A percentile compares a stretch with the other conserved stretches of the same genome.
Conservation (phyloP, 441 rosid genomes). For the Daphne laureola region DNA sequence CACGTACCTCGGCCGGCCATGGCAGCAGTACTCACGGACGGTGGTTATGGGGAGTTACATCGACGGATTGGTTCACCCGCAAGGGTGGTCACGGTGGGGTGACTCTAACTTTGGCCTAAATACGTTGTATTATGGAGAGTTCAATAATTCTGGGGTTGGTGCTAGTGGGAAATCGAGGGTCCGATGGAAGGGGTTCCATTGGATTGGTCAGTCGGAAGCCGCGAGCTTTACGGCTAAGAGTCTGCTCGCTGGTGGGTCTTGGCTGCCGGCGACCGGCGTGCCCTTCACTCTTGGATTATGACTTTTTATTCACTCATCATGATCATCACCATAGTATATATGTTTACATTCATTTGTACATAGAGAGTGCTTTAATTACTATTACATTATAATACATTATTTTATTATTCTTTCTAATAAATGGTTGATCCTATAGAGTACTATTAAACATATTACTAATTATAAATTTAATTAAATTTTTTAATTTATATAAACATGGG, state of each 20-base stretch:
- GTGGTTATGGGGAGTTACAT: slow-evolving; percentile 41
- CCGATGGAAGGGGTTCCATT: slow-evolving; percentile 48
- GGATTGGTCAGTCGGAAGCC: slow-evolving; percentile 29
- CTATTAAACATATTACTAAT: too few species aligned
- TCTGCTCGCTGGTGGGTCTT: slow-evolving; percentile 39
- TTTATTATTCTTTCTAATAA: too few species aligned
- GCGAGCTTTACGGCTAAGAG: slow-evolving; percentile 32
- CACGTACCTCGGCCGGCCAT: slow-evolving; percentile 72
- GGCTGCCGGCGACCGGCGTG: slow-evolving; percentile 51
- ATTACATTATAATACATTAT: too few species aligned
- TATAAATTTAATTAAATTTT: too few species aligned
- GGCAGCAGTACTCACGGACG: slow-evolving; percentile 57
- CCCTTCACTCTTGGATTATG: slow-evolving; percentile 37
- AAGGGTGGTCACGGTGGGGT: slow-evolving; percentile 63
- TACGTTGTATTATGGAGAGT: slow-evolving; percentile 55
- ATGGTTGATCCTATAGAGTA: too few species aligned
- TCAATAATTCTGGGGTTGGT: slow-evolving; percentile 42
- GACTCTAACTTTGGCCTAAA: slow-evolving; percentile 46
- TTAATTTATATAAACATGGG: too few species aligned
- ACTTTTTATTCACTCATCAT: not conserved
- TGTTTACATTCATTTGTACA: too few species aligned
- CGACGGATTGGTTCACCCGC: slow-evolving; percentile 38
- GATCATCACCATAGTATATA: too few species aligned
- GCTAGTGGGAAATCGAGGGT: slow-evolving; percentile 39
- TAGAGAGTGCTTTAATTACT: too few species aligned